These are phyloP conservation scores for Penicillium sp. DNA, from an alignment of 2,329 filamentous ascomycete genomes.

Conservation along the genomic window DNA sequence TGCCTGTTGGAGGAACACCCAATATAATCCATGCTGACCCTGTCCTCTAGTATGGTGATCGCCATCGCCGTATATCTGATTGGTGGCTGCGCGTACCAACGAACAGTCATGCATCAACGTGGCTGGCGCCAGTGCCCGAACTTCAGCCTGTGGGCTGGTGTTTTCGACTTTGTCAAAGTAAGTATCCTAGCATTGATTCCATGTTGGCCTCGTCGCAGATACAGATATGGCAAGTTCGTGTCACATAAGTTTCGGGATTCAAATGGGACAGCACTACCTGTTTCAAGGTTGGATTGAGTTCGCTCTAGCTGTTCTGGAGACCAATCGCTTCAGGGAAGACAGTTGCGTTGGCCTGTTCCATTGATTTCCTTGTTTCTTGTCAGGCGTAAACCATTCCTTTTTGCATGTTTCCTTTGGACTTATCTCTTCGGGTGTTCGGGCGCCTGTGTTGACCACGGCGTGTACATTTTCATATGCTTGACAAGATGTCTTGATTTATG, in stretches of 20 bases:
- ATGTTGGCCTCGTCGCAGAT: slow-evolving; percentile 28
- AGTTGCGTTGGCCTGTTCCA: neutral
- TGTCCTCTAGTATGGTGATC: slow-evolving; percentile 49
- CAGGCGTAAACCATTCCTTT: neutral
- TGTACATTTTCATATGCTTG: slow-evolving; percentile 10
- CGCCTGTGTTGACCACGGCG: slow-evolving; percentile 9
- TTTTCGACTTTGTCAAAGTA: slow-evolving; percentile 81
- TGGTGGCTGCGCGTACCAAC: slow-evolving; percentile 92
- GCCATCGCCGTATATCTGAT: slow-evolving; percentile 85
- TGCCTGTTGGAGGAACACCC: neutral
- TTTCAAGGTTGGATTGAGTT: slow-evolving; percentile 36
- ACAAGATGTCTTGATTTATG: slow-evolving; percentile 3
- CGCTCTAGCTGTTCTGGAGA: slow-evolving; percentile 24
- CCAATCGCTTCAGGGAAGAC: slow-evolving; percentile 10
- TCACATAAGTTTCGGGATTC: slow-evolving; percentile 19
- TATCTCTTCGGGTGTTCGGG: neutral
- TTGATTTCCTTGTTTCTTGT: slow-evolving; percentile 1
- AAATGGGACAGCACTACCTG: slow-evolving; percentile 26
- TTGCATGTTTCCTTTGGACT: neutral
- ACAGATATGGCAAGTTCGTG: slow-evolving; percentile 19
- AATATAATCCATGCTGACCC: slow-evolving; percentile 13
- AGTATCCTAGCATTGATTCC: slow-evolving; percentile 45
- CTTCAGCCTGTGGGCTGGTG: slow-evolving; percentile 86
- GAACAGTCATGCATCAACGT: slow-evolving; percentile 87
- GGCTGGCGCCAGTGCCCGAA: slow-evolving; percentile 96